Base-by-base conservation (phyloP, 345 rosid genomes). In the Kernera saxatilis region DNA sequence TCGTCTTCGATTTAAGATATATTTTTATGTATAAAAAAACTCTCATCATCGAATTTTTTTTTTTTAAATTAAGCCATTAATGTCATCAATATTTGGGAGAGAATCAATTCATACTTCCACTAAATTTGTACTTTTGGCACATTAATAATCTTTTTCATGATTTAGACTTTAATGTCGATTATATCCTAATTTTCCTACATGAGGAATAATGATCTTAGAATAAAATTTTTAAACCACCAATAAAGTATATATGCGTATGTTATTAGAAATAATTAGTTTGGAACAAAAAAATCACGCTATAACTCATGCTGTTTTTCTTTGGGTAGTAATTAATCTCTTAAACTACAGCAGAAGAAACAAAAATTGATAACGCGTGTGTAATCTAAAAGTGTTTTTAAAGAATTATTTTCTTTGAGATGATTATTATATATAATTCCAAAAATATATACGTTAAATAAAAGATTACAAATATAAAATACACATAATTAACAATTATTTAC, bases 51-150 rank as follows among this genome's bases (percentile, higher is more conserved):
- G n/a, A 36, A 2, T 39, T 27, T 46, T 8, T 21, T 9, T 5
- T 23, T 9, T 10, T 43, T 8, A 3, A 19, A 11, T 8, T 39
- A 11, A 41, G 30, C 51, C 44, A 21, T 40, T 27, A 40, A 30
- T 61, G 18, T 32, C 27, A 63, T 71, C 26, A 63, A 32, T 18
- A 15, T 72, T 52, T 63, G 26, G 44, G 8, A 60, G 59, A 23
- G 75, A 72, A 72, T 62, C 36, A 44, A 35, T 64, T 36, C 77
- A 72, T 26, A 53, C 69, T 37, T 54, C 77, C 77, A 72, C 77
- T 64, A 64, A 32, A 53, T 33, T 25, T 41, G 6, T 44, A 55
- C 71, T 64, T 64, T 53, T 21, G 15, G 29, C 23, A 32, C 56
- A 72, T 9, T 54, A 18, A 18, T 63, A 13, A 33, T 54, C 17